phyloP scores from a whole-genome alignment of 2,329 filamentous ascomycete species.

The Fusarium sp. region DNA sequence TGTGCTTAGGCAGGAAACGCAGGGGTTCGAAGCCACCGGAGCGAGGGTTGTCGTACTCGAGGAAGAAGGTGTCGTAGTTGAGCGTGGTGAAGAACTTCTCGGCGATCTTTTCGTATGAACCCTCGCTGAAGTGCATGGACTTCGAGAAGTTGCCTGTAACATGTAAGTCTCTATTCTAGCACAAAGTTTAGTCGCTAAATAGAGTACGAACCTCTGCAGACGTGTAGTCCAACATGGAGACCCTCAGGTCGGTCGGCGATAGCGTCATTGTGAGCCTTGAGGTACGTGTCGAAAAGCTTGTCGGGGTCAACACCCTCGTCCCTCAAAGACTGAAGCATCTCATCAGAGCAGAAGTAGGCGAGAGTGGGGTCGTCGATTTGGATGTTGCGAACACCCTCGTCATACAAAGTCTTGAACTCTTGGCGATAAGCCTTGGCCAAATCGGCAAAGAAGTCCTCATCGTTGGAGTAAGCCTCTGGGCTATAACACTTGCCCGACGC shows the following conservation, averaged over 20 bases:
- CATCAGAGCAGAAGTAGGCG: constrained; percentile 77
- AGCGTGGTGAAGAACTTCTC: constrained; percentile 72
- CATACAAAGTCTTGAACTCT: constrained; percentile 69
- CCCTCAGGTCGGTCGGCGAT: constrained; percentile 73
- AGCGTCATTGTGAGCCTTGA: constrained; percentile 81
- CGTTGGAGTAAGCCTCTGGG: constrained; percentile 65
- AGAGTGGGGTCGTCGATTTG: constrained; percentile 77
- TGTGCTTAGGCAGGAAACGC: constrained; percentile 70
- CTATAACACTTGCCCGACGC: constrained; percentile 68
- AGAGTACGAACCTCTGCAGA: constrained; percentile 59
- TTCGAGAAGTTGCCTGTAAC: constrained; percentile 71
- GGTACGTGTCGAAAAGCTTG: constrained; percentile 77
- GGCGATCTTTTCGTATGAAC: constrained; percentile 75
- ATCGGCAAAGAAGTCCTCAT: constrained; percentile 71
- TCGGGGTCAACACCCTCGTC: constrained; percentile 73
- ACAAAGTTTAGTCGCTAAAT: accelerated
- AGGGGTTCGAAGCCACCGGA: constrained; percentile 75
- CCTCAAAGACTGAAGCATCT: constrained; percentile 73
- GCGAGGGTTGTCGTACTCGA: constrained; percentile 71
- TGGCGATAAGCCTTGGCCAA: constrained; percentile 69
- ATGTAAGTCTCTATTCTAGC: neutral
- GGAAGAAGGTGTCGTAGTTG: constrained; percentile 74
- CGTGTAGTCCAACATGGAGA: constrained; percentile 80
- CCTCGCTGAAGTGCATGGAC: constrained; percentile 75
- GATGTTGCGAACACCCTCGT: constrained; percentile 68